These are phyloP conservation scores for Abrus precatorius DNA, from an alignment of 306 rosid genomes.

Conservation along the genomic window DNA sequence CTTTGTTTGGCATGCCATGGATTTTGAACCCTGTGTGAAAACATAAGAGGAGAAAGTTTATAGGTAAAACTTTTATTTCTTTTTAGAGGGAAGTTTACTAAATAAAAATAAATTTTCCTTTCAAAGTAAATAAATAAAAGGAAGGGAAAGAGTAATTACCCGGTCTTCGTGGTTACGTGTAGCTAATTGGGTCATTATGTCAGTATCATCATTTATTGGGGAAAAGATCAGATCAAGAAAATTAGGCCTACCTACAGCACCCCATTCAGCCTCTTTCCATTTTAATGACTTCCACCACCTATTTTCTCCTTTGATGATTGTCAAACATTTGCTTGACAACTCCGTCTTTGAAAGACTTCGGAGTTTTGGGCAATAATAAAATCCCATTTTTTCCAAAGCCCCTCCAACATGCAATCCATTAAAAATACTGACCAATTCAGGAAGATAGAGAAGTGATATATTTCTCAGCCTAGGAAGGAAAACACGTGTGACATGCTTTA, in stretches of 20 bases:
- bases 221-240: conserved; percentile 8
- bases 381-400: neutral
- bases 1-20: too few species aligned
- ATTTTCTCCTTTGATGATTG: conserved; percentile 30
- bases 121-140: too few species aligned
- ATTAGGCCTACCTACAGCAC: neutral
- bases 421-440: conserved; percentile 30
- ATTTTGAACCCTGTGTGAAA: too few species aligned
- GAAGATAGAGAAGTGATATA: conserved; percentile 16
- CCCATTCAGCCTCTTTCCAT: conserved; percentile 29
- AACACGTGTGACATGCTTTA: rapidly evolving
- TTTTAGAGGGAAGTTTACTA: too few species aligned
- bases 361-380: conserved; percentile 45
- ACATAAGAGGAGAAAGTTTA: too few species aligned
- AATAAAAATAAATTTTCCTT: too few species aligned
- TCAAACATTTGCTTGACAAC: neutral
- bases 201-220: neutral
- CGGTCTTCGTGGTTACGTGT: too few species aligned
- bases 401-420: conserved; percentile 2
- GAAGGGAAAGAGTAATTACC: too few species aligned
- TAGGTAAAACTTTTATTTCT: too few species aligned
- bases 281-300: conserved; percentile 40
- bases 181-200: conserved; percentile 6
- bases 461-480: conserved; percentile 27
- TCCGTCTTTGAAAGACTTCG: neutral